Evolutionary conservation across 768 basidiomycete species (phyloP).

Genomic region (Mycena capillaripes): DNA sequence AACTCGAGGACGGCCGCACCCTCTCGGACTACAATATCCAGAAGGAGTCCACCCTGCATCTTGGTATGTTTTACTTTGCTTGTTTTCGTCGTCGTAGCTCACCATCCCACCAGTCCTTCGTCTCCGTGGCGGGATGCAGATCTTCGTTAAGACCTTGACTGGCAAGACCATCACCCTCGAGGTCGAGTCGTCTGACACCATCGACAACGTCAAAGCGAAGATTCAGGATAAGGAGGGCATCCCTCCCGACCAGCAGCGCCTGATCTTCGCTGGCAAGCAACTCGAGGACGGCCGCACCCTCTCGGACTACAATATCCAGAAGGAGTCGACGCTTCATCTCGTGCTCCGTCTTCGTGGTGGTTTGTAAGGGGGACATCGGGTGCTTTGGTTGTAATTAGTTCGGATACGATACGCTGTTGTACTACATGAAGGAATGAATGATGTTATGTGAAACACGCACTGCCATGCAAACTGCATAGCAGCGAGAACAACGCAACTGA

Average conservation of each 20-base stretch:
- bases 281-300: slow-evolving; percentile 73
- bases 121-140: slow-evolving; percentile 38
- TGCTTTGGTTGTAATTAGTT: slow-evolving; percentile 14
- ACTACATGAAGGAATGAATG: slow-evolving; percentile 25
- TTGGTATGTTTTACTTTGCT: neutral
- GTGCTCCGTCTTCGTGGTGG: slow-evolving; percentile 61
- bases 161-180: slow-evolving; percentile 39
- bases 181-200: slow-evolving; percentile 37
- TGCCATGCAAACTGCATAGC: slow-evolving; percentile 4
- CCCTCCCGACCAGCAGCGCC: slow-evolving; percentile 47
- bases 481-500: slow-evolving; percentile 19
- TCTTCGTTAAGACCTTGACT: slow-evolving; percentile 37
- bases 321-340: slow-evolving; percentile 76
- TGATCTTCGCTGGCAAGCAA: slow-evolving; percentile 74
- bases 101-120: slow-evolving; percentile 22
- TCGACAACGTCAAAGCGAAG: slow-evolving; percentile 39
- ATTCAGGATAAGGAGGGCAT: slow-evolving; percentile 39
- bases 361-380: slow-evolving; percentile 34
- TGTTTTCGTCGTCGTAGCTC: neutral
- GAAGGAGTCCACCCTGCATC: slow-evolving; percentile 35
- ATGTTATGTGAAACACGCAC: slow-evolving; percentile 29
- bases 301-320: slow-evolving; percentile 76
- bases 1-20: slow-evolving; percentile 37
- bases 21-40: slow-evolving; percentile 38
- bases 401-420: neutral